Percentiles rank a stretch among this genome's conserved stretches.
Conservation (phyloP, 1,139 yeast genomes). For the Geotrichum siamense region DNA sequence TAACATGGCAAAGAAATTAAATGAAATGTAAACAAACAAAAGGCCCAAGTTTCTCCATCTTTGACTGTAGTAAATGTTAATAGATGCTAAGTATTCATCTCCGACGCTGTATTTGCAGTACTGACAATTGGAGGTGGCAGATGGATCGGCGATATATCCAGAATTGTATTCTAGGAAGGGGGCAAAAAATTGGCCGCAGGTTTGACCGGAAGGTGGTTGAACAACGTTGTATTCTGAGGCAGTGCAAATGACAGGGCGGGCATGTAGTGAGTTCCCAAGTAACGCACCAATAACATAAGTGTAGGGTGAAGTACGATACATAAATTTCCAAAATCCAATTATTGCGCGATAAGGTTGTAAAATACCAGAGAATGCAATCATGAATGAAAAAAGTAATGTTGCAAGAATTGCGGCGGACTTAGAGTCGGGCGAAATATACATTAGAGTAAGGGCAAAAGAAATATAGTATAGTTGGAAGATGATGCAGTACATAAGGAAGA, state of each 20-base stretch:
- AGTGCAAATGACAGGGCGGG: constrained; percentile 46
- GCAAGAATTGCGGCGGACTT: constrained; percentile 55
- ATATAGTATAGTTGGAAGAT: constrained; percentile 52
- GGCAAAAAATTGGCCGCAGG: constrained; percentile 49
- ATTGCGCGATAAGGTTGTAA: constrained; percentile 49
- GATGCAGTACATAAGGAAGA: constrained; percentile 46
- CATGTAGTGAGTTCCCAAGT: constrained; percentile 45
- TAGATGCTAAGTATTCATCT: constrained; percentile 44
- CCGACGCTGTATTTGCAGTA: constrained; percentile 50
- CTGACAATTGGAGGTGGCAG: constrained; percentile 47
- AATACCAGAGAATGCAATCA: constrained; percentile 54
- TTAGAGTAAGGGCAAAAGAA: constrained; percentile 47
- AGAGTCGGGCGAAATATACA: constrained; percentile 54
- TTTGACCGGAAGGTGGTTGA: constrained; percentile 50
- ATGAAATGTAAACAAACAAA: constrained; percentile 42
- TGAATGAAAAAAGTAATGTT: constrained; percentile 47
- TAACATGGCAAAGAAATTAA: constrained; percentile 43
- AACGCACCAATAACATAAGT: constrained; percentile 56
- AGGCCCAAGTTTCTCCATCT: constrained; percentile 55
- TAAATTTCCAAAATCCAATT: constrained; percentile 59
- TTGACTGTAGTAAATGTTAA: constrained; percentile 42
- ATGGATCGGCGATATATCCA: constrained; percentile 52
- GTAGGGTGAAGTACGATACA: constrained; percentile 61
- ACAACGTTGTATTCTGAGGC: constrained; percentile 45
- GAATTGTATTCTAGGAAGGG: constrained; percentile 33